Evolutionary conservation across 2,329 filamentous ascomycete species (phyloP).

Genomic region (Fusarium liriodendri): DNA sequence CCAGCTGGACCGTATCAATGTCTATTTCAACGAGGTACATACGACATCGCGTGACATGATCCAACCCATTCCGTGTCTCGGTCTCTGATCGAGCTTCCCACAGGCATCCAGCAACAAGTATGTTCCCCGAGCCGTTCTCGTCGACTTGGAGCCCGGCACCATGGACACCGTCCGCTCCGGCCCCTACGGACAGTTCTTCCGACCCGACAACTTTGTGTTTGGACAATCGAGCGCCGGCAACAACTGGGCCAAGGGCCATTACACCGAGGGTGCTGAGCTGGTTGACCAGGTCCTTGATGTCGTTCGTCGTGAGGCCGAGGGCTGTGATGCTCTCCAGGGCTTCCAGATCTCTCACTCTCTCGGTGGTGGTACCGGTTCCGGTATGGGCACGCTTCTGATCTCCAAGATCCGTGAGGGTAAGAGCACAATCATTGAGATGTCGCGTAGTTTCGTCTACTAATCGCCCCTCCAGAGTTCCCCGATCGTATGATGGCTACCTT

Average conservation of each 20-base stretch:
- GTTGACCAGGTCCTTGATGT: background rate
- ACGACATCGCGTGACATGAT: background rate
- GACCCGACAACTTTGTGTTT: background rate
- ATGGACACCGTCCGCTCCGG: background rate
- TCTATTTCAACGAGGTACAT: slow-evolving; percentile 1
- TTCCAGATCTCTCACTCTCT: background rate
- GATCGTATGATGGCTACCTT: background rate
- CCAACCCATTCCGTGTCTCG: background rate
- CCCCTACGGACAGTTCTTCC: background rate
- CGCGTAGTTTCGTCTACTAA: background rate
- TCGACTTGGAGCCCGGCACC: background rate
- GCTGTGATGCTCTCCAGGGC: background rate
- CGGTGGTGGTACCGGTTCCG: background rate
- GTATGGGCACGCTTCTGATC: background rate
- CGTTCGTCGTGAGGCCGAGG: background rate
- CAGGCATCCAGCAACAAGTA: background rate
- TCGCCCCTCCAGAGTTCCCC: background rate
- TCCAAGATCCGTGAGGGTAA: background rate
- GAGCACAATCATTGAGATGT: background rate
- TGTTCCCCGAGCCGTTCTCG: background rate
- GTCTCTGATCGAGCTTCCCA: background rate
- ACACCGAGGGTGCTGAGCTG: background rate
- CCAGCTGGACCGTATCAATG: background rate
- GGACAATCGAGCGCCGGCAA: slow-evolving; percentile 1
- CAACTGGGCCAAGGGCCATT: slow-evolving; percentile 1